Conservation (phyloP, 2,329 filamentous ascomycete genomes). For the Pseudofabraea citricarpa region DNA sequence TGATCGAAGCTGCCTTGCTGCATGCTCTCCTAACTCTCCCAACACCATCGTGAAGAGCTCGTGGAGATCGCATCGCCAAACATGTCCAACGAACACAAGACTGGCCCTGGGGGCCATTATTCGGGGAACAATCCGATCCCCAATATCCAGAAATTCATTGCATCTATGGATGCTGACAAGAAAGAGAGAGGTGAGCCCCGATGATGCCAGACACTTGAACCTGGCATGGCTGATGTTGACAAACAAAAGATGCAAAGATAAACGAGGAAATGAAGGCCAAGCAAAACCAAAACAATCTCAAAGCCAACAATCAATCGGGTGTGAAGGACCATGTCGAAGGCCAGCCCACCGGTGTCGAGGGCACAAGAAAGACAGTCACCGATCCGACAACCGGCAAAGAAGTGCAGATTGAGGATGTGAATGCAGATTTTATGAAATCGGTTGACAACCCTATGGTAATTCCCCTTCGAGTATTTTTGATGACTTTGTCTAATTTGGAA, state of each 20-base stretch:
- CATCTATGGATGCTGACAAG: constrained; percentile 75
- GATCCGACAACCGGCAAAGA: constrained; percentile 86
- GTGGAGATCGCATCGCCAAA: constrained; percentile 3
- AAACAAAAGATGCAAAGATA: constrained; percentile 58
- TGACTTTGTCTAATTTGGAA: background rate
- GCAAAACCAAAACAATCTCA: too few relatives aligned
- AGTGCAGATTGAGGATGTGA: constrained; percentile 79
- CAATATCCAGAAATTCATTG: constrained; percentile 79
- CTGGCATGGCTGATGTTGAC: background rate
- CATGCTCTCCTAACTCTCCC: too few relatives aligned
- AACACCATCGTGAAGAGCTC: too few relatives aligned
- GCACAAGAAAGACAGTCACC: constrained; percentile 59
- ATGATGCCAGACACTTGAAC: too few relatives aligned
- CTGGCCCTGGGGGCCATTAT: constrained; percentile 62
- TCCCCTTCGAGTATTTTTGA: constrained; percentile 3
- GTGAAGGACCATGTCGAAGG: constrained; percentile 38
- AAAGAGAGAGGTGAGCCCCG: constrained; percentile 48
- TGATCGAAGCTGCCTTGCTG: too few relatives aligned
- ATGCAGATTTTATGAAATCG: constrained; percentile 62
- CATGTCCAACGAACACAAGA: constrained; percentile 20
- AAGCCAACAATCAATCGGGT: too few relatives aligned
- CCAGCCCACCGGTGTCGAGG: constrained; percentile 29
- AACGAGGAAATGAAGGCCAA: constrained; percentile 47
- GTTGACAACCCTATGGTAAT: constrained; percentile 67
- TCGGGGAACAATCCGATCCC: constrained; percentile 80